Base-by-base conservation (phyloP, 1,284 basidiomycete genomes). In the Cerioporus squamosus region DNA sequence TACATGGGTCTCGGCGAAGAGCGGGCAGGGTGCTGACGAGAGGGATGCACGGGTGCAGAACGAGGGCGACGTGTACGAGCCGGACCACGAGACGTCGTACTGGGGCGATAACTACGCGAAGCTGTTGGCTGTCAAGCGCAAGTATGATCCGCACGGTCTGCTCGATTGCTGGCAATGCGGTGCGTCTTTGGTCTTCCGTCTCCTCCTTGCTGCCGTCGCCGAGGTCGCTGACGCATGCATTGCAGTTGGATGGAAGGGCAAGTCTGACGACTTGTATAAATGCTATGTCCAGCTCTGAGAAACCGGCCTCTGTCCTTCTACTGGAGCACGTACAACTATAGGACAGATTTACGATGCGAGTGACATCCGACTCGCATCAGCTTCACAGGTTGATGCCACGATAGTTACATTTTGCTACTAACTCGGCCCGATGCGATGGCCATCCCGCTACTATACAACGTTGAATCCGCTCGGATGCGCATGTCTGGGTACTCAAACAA, bases 141-240 rank as follows among this genome's bases (percentile, higher is more conserved):
- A 83, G 72, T 87, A 85, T 66, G 85, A 86, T 66, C 83, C 84
- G 22, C 60, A 79, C 20, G 75, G 77, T 23, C 66, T 86, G 22
- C 68, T 86, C 17, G 81, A 85, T 64, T 85, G 84, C 66, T 86
- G 83, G 83, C 81, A 84, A 58, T 85, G 84, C 65, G 81, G 82
- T 84, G 52, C 67, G 81, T 72, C 10, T 23, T 15, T n/a, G 7
- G 14, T 50, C 26, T 38, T 20, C 17, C 29, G 10, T 24, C 5
- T 40, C 15, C 18, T 40, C 15, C 39, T n/a, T 18, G 39, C 15
- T 14, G 39, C 15, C 15, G 7, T 40, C 39, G 39, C 15, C 15
- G 7, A 7, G 17, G 39, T 40, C 18, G 15, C 39, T 40, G 39
- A 46, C 42, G 43, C 9, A n/a, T 47, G 44, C 20, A 12, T 15